Base-by-base conservation (phyloP, 2,329 filamentous ascomycete genomes). In the Diaporthe amygdali region DNA sequence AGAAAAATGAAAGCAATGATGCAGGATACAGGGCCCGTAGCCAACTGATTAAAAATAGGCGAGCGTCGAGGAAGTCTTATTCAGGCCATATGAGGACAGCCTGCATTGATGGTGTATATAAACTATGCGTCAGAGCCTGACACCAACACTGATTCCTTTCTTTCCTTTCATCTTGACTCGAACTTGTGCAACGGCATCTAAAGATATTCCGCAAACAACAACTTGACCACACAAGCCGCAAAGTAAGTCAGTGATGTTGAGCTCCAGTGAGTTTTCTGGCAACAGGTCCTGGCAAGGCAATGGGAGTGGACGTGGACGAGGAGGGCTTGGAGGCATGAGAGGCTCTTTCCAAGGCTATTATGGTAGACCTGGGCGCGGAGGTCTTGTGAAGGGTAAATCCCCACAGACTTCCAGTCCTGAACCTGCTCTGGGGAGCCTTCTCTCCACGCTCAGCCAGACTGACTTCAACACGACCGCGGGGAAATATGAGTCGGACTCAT, bases 351-450 rank as follows among this genome's bases (percentile, higher is more conserved):
- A 41, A 15, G 41, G 56, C n/a, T 44, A 22, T 14, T 34, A 44
- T 56, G 32, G 27, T 30, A 44, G 63, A 30, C n/a, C 27, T 20
- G 20, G 17, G 4, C 44, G 39, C 17, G 22, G 32, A 25, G 52
- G 46, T 15, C 15, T 14, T 22, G 9, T 12, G 9, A 17, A 12
- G 10, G 15, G 51, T 25, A 47, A 6, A 41, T 34, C 30, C 22
- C 30, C 34, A 20, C 15, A 39, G 14, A n/a, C 37, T n/a, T 25
- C 37, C 15, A 72, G 30, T 34, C 69, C 56, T 32, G 69, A 73
- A 12, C 76, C 77, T 32, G 72, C 75, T 20, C 63, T 77, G 10
- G 77, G 76, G 1, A 10, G 64, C 10, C 56, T 79, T 22, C 69
- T 78, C 17, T 44, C 64, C 20, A 71, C 70, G 0, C 32, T 78